Conservation (phyloP, 306 rosid genomes). For the Geum urbanum region DNA sequence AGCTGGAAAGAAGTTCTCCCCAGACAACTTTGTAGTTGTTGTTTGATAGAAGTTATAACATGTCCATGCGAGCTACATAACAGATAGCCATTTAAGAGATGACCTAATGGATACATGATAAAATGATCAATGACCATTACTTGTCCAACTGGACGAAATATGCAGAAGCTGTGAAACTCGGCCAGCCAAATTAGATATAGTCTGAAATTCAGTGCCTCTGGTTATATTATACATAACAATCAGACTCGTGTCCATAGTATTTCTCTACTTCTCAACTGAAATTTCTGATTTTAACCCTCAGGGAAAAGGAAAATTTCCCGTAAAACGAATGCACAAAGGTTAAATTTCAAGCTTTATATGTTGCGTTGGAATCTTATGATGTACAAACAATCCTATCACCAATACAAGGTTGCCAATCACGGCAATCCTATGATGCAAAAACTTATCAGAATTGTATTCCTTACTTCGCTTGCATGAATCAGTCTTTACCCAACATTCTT, state of each 20-base stretch:
- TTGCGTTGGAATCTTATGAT: not conserved
- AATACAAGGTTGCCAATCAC: not conserved
- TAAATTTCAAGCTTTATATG: not conserved
- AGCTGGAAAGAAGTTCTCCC: constrained; percentile 54
- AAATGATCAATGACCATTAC: not conserved
- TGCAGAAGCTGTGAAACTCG: not conserved
- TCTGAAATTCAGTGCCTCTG: not conserved
- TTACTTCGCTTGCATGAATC: not conserved
- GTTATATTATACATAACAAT: not conserved
- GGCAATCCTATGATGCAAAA: not conserved
- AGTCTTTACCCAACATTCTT: not conserved
- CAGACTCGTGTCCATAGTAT: not conserved
- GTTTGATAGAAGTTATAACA: constrained; percentile 76
- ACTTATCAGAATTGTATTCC: not conserved
- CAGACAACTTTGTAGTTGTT: constrained; percentile 72
- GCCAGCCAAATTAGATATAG: constrained; percentile 2
- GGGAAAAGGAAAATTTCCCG: not conserved
- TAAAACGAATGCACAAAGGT: not conserved
- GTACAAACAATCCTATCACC: not conserved
- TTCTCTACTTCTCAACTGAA: not conserved
- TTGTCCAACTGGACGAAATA: not conserved
- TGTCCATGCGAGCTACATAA: constrained; percentile 70
- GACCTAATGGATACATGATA: not conserved
- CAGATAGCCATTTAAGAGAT: not conserved
- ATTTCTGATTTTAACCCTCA: not conserved